Base-by-base conservation (phyloP, 768 basidiomycete species). In the Serendipita sp. region DNA sequence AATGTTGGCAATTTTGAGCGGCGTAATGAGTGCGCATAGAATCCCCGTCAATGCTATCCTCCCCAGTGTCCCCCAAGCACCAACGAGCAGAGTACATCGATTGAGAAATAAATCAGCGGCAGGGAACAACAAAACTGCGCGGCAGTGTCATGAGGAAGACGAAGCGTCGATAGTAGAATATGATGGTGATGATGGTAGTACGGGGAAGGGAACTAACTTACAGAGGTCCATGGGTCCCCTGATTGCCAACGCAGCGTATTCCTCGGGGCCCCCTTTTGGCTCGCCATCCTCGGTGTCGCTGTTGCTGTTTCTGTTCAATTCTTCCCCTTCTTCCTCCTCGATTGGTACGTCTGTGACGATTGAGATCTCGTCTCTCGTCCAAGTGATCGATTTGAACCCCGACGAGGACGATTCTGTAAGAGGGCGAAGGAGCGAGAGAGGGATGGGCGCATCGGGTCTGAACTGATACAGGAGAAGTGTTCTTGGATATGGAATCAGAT, bases 221-320 rank as follows among this genome's bases (percentile, higher is more conserved):
- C 83, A 76, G 65, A 85, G 84, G 65, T 82, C 81, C 82, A 86
- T 82, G 2, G 82, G 83, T 2, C 84, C 85, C 38, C 73, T 75
- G 42, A 86, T 81, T 70, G 81, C 81, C 11, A 66, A 38, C 20
- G 58, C 60, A 5, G 53, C 53, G 24, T 34, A 58, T 33, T 28
- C 7, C 17, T 28, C 20, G 17, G 20, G 20, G 11, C 28, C 45
- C 13, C 13, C 13, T 43, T 13, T 60, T 42, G 60, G 60, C 58
- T 14, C 43, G 63, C 11, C 43, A 26, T 5, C 53, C 43, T 64
- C 85, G 80, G 67, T 80, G 80, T 66, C 71, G 75, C 83, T 83
- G 84, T 1, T 74, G 73, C 38, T 30, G 42, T 5, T 42, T 13
- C 22, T 16, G 14, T 17, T 14, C 34, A n/a, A n/a, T 14, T 38